Percentiles rank a stretch among this genome's conserved stretches.
phyloP scores from a whole-genome alignment of 2,329 filamentous ascomycete species.

The Cryphonectria radicalis region DNA sequence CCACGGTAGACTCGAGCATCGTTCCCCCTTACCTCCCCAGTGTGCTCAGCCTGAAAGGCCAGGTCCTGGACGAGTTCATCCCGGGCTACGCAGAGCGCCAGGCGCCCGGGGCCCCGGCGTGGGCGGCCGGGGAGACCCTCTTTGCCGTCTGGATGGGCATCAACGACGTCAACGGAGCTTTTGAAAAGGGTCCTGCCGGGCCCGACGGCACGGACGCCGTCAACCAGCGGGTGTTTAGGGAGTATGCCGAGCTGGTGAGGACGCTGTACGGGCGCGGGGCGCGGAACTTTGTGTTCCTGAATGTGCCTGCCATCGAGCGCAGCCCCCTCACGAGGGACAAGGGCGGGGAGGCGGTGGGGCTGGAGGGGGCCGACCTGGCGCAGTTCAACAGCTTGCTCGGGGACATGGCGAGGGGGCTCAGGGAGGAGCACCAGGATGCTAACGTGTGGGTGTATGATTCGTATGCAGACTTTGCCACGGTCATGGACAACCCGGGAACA shows the following conservation, averaged over 20 bases:
- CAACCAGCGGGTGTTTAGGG: slow-evolving; percentile 44
- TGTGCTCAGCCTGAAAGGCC: slow-evolving; percentile 53
- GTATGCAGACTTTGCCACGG: slow-evolving; percentile 53
- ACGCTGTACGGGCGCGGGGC: slow-evolving; percentile 55
- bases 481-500: slow-evolving; percentile 53
- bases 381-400: slow-evolving; percentile 55
- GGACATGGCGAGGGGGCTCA: slow-evolving; percentile 44
- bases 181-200: slow-evolving; percentile 36
- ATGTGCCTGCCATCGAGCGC: slow-evolving; percentile 61
- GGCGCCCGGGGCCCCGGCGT: slow-evolving; percentile 43
- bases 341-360: slow-evolving; percentile 39
- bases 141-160: slow-evolving; percentile 59
- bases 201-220: slow-evolving; percentile 38
- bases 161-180: slow-evolving; percentile 59
- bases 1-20: slow-evolving; percentile 55
- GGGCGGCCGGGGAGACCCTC: slow-evolving; percentile 45
- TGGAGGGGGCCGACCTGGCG: slow-evolving; percentile 49
- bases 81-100: slow-evolving; percentile 37
- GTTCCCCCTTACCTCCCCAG: slow-evolving; percentile 54
- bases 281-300: slow-evolving; percentile 61
- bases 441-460: slow-evolving; percentile 60
- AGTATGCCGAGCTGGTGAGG: slow-evolving; percentile 46
- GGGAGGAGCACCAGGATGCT: slow-evolving; percentile 31
- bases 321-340: slow-evolving; percentile 52
- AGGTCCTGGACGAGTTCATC: slow-evolving; percentile 50